phyloP scores from a whole-genome alignment of 2,329 filamentous ascomycete genomes.

The Juglanconis sp. region DNA sequence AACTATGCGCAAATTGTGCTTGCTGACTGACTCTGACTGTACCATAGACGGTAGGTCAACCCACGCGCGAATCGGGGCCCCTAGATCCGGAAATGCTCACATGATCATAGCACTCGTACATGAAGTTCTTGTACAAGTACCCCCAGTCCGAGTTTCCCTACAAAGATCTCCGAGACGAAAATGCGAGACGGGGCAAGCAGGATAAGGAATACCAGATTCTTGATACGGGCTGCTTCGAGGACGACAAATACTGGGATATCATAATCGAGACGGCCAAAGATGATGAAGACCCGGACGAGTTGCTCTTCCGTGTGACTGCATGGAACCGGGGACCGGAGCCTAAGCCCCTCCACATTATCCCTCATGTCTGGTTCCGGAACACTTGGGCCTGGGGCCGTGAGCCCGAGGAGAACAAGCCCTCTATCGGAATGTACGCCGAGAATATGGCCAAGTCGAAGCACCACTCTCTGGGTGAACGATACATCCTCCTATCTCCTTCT shows the following conservation, averaged over 20 bases:
- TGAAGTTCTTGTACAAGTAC: slow-evolving; percentile 98
- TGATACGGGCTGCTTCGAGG: slow-evolving; percentile 84
- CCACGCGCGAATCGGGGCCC: not conserved
- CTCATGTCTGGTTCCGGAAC: slow-evolving; percentile 95
- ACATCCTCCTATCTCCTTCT: slow-evolving; percentile 82
- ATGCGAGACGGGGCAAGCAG: slow-evolving; percentile 69
- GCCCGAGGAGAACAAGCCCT: slow-evolving; percentile 71
- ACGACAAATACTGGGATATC: slow-evolving; percentile 94
- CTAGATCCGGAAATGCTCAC: slow-evolving; percentile 16
- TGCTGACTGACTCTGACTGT: slow-evolving; percentile 24
- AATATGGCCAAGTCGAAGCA: slow-evolving; percentile 76
- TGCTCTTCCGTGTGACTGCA: slow-evolving; percentile 90
- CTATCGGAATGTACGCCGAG: slow-evolving; percentile 63
- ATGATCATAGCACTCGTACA: slow-evolving; percentile 78
- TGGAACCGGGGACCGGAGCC: slow-evolving; percentile 93
- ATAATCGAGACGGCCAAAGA: slow-evolving; percentile 96
- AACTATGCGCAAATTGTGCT: slow-evolving; percentile 11
- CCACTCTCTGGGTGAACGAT: slow-evolving; percentile 75
- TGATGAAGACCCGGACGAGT: slow-evolving; percentile 82
- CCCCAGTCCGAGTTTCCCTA: slow-evolving; percentile 91
- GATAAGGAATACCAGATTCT: slow-evolving; percentile 90
- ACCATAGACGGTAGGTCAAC: slow-evolving; percentile 41
- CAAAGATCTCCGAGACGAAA: slow-evolving; percentile 80
- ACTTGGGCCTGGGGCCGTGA: slow-evolving; percentile 95
- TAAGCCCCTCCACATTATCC: slow-evolving; percentile 87